Conservation (phyloP, 1,139 yeast genomes). For the Lodderomyces elongisporus region DNA sequence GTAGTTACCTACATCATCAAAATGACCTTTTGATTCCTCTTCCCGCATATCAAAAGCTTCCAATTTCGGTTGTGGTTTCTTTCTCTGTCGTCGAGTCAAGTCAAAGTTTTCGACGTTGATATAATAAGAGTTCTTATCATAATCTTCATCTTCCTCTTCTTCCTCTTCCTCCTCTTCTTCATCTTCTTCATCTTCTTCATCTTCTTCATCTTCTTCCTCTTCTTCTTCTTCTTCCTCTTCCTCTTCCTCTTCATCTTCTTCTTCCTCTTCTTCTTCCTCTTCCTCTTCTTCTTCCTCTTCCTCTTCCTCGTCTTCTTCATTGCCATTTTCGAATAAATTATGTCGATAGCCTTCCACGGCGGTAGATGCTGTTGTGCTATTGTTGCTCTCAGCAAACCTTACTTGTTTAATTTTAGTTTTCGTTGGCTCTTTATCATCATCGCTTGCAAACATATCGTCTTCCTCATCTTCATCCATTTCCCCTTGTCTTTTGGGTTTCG, state of each 20-base stretch:
- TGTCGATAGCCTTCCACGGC: background rate
- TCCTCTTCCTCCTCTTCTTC: conserved; percentile 4
- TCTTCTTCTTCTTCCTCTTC: background rate
- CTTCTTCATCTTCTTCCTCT: conserved; percentile 8
- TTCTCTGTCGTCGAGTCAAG: conserved; percentile 2
- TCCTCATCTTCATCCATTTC: conserved; percentile 20
- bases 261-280: conserved; percentile 1
- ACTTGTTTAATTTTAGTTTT: background rate
- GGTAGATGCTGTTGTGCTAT: conserved; percentile 2
- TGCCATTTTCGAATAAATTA: background rate
- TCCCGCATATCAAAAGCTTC: conserved; percentile 60
- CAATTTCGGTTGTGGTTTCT: conserved; percentile 24
- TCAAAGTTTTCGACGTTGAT: conserved; percentile 15
- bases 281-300: background rate
- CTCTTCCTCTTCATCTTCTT: too few relatives aligned
- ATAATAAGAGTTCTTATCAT: conserved; percentile 13
- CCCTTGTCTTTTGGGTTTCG: conserved; percentile 4
- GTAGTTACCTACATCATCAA: conserved; percentile 61
- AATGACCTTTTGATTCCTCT: conserved; percentile 56
- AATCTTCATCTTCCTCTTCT: conserved; percentile 3
- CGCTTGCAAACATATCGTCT: conserved; percentile 37
- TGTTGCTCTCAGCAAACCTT: conserved; percentile 29
- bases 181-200: conserved; percentile 9
- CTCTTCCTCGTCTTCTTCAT: background rate
- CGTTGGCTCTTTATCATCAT: conserved; percentile 10